These are phyloP conservation scores for Volvox carteri DNA, from an alignment of 163 green algal species.

Conservation along the genomic window DNA sequence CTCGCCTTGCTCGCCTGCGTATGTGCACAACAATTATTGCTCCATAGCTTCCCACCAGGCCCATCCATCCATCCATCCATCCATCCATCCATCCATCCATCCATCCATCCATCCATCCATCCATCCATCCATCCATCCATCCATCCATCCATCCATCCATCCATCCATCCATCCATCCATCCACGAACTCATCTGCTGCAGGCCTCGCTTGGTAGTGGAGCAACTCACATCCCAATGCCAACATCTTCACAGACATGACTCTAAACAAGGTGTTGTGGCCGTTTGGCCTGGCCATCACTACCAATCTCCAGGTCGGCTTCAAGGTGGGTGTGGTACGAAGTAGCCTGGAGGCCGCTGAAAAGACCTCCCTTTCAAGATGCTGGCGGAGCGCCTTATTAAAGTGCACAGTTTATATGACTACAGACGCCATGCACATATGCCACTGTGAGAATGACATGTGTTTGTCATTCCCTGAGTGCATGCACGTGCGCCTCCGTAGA, in stretches of 20 bases:
- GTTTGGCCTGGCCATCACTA: not conserved
- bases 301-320: not conserved
- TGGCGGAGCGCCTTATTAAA: too few relatives aligned
- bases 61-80: too few relatives aligned
- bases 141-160: not conserved
- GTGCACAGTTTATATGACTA: too few relatives aligned
- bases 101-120: not conserved
- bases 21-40: too few relatives aligned
- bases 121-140: not conserved
- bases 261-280: constrained; percentile 27
- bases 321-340: not conserved
- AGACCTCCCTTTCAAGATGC: too few relatives aligned
- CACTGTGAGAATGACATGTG: too few relatives aligned
- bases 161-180: not conserved
- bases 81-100: not conserved
- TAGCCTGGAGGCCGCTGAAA: too few relatives aligned
- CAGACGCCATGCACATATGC: too few relatives aligned
- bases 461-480: too few relatives aligned
- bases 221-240: not conserved
- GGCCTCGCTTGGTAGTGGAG: constrained; percentile 24
- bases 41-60: too few relatives aligned
- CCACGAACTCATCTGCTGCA: not conserved
- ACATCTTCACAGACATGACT: not conserved
- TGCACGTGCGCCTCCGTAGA: too few relatives aligned
- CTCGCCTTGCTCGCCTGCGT: too few relatives aligned